Conservation (phyloP, 768 basidiomycete genomes). For the Clitopilus passeckerianus region DNA sequence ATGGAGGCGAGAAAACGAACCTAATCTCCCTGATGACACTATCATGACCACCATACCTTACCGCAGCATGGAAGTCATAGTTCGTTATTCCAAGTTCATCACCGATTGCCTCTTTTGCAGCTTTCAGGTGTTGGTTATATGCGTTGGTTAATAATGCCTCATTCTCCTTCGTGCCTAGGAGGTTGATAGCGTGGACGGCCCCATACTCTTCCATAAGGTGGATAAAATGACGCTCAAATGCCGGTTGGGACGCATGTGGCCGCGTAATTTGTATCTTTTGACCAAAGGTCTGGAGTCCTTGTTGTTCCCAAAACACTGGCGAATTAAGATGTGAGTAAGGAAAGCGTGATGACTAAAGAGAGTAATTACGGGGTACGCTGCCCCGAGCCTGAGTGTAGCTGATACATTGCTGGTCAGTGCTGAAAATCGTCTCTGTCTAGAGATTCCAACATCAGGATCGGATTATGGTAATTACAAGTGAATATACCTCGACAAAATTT, state of each 20-base stretch:
- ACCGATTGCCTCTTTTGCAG: slow-evolving; percentile 55
- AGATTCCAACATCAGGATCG: slow-evolving; percentile 10
- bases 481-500: slow-evolving; percentile 91
- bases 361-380: slow-evolving; percentile 76
- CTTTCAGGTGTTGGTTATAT: slow-evolving; percentile 76
- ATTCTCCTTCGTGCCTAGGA: slow-evolving; percentile 89
- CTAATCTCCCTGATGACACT: slow-evolving; percentile 71
- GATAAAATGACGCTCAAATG: slow-evolving; percentile 91
- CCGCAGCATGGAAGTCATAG: slow-evolving; percentile 91
- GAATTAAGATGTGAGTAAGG: slow-evolving; percentile 9
- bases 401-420: slow-evolving; percentile 81
- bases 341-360: slow-evolving; percentile 7
- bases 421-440: slow-evolving; percentile 88
- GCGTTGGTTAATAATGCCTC: slow-evolving; percentile 80
- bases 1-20: slow-evolving; percentile 24
- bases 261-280: slow-evolving; percentile 93
- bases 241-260: slow-evolving; percentile 93
- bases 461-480: not conserved
- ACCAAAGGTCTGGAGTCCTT: slow-evolving; percentile 91
- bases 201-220: slow-evolving; percentile 86
- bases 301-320: slow-evolving; percentile 98
- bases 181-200: slow-evolving; percentile 81
- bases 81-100: slow-evolving; percentile 77
- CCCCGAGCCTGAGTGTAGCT: slow-evolving; percentile 95
- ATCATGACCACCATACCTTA: slow-evolving; percentile 82